Base-by-base conservation (phyloP, 129 eudicot genomes). In the Mikania micrantha region DNA sequence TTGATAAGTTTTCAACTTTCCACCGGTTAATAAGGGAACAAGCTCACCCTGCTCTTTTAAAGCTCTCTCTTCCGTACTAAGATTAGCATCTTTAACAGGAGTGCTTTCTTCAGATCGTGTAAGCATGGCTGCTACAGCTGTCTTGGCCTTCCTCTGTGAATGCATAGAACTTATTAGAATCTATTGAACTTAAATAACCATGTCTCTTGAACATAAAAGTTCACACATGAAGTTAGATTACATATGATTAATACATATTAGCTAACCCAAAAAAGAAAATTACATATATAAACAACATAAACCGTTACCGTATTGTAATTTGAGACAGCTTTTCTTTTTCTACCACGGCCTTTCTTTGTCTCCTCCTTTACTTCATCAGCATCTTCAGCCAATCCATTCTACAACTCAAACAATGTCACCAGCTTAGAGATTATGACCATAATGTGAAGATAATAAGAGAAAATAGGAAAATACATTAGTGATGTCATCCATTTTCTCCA, bases 401-500 rank as follows among this genome's bases (percentile, higher is more conserved):
- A 47, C 38, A 41, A 52, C 15, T 28, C 44, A 49, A 13, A 45
- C 20, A 74, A 24, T 8, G 66, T 76, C 47, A 75, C 4, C 54
- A 75, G 58, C 42, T 57, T 54, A 13, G 0, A 57, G 66, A 50
- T 36, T 64, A 42, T 27, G 11, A 70, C 25, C 53, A 22, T 7
- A 40, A 40, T 5, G 53, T 0, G 7, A 47, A 21, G 62, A 24
- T 4, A 16, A 40, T n/a, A 47, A 54, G 10, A 59, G 22, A 12
- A 54, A 21, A 47, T 7, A 11, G 4, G 0, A 54, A 45, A 39
- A 64, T 75, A 90, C 97, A 49, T 52, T 64, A 7, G 97, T 86
- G 31, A 94, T 94, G 74, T 87, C 88, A 34, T 94, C 97, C 96
- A 94, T 94, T 78, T 94, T 94, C 70, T 94, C 99, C 75, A 94